phyloP scores from a whole-genome alignment of 345 rosid species.

The Dovyalis caffra region DNA sequence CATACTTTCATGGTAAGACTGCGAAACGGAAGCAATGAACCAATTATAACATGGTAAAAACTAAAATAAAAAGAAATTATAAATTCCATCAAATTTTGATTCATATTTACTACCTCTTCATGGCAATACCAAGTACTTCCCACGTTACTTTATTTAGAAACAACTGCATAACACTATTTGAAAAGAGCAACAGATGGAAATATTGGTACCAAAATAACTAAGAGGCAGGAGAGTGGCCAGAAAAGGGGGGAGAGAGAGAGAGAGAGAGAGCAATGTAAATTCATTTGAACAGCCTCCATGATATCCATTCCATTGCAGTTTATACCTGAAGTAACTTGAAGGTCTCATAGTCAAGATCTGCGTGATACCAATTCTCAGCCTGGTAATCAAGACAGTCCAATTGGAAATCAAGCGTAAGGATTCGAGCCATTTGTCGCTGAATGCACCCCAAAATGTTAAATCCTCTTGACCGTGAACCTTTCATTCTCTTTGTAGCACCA shows the following conservation, averaged over 20 bases:
- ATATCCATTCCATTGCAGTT: background rate
- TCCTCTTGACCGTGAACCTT: constrained; percentile 59
- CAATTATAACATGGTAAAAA: background rate
- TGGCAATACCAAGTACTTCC: background rate
- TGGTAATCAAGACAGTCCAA: constrained; percentile 83
- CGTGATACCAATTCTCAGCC: constrained; percentile 81
- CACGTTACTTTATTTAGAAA: background rate
- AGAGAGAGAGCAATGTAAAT: background rate
- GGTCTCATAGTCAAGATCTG: constrained; percentile 95
- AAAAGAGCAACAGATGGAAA: background rate
- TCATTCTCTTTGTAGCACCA: constrained; percentile 45
- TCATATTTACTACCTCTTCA: too few species aligned
- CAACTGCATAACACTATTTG: background rate
- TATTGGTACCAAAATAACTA: too few species aligned
- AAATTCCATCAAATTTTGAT: too few species aligned
- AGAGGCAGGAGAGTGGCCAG: too few species aligned
- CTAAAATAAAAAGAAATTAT: background rate
- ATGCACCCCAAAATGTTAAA: constrained; percentile 77
- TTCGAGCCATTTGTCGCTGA: constrained; percentile 82
- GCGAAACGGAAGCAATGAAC: background rate
- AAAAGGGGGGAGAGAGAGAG: too few species aligned
- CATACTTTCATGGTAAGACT: too few species aligned
- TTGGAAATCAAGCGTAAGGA: constrained; percentile 79
- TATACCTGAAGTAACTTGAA: constrained; percentile 88
- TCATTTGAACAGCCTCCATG: background rate